phyloP scores from a whole-genome alignment of 1,284 basidiomycete species.

The Cerrena zonata region DNA sequence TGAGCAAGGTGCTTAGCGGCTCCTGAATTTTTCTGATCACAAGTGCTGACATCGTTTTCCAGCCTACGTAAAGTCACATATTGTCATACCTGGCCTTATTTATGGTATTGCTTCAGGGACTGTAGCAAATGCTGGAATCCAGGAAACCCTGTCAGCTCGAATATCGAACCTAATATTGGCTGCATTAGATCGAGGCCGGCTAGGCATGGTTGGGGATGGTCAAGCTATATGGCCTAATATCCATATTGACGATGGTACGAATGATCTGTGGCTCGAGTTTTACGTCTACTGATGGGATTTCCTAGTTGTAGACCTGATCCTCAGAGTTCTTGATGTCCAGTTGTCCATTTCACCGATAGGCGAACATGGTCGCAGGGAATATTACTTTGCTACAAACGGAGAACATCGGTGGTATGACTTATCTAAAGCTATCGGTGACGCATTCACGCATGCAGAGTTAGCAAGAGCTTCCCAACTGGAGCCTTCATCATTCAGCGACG shows the following conservation, averaged over 20 bases:
- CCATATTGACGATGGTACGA: constrained; percentile 24
- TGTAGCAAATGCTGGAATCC: constrained; percentile 33
- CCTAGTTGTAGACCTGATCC: constrained; percentile 20
- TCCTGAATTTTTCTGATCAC: not conserved
- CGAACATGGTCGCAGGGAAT: constrained; percentile 39
- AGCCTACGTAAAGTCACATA: constrained; percentile 33
- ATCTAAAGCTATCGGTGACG: constrained; percentile 32
- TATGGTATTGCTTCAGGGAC: constrained; percentile 31
- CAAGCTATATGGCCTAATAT: constrained; percentile 25
- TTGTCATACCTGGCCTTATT: constrained; percentile 35
- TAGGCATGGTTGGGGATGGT: constrained; percentile 28
- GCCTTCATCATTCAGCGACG: constrained; percentile 25
- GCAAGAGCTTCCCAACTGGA: constrained; percentile 19
- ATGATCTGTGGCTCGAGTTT: not conserved
- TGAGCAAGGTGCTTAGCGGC: constrained; percentile 30
- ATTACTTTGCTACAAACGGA: constrained; percentile 44
- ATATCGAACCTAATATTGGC: constrained; percentile 28
- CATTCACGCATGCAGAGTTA: constrained; percentile 25
- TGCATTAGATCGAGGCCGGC: constrained; percentile 26
- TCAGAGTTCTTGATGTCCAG: constrained; percentile 18
- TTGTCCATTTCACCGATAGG: constrained; percentile 10
- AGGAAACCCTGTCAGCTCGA: constrained; percentile 30
- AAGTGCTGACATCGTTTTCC: not conserved
- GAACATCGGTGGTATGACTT: constrained; percentile 35
- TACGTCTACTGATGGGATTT: not conserved